Evolutionary conservation across 202 grass and related monocot species (phyloP), one percentile per base, ranked within the genome.

Genomic region (Zoysia matrella): DNA sequence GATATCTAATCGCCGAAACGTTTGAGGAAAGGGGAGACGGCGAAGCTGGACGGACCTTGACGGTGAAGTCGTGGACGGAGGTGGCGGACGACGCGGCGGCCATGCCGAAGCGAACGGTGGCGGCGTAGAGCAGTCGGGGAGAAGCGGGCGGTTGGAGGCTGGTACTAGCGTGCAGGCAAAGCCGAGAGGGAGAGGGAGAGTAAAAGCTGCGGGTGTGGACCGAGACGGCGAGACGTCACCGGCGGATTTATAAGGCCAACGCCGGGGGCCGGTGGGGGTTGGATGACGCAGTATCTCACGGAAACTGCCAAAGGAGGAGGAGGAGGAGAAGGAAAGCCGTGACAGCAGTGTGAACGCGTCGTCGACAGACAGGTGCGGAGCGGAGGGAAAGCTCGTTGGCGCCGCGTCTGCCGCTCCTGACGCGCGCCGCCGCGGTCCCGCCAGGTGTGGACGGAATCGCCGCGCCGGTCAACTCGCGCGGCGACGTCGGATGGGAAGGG

Each of bases 71-170:
- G 22, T 30, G 84, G 58, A 98, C 81, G 67, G 95, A 94, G 77
- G 80, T 79, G 42, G 86, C 83, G 47, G 92, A 88, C 2, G 86
- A 80, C 47, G 90, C 84, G 69, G 90, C 90, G 71, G 86, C 83
- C 82, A 88, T 92, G 82, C 5, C 54, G 82, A 39, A 65, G 54
- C 48, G 63, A 14, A 1, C 9, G 80, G 67, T 12, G 69, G 54
- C 54, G 44, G 64, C 45, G 7, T 36, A 9, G 54, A 64, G 60
- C 1, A 39, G 2, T 66, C 3, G 7, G 74, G 47, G 51, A 40
- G 62, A n/a, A 70, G 36, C 63, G 69, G 75, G 69, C 72, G 44
- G 83, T 53, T 79, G 3, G 36, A 58, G 36, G 51, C 72, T n/a
- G 77, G 78, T 30, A 30, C 22, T 89, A 77, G 78, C 87, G 72